Percentiles rank a stretch among this genome's conserved stretches.
These are phyloP conservation scores for Petunia secreta DNA, from an alignment of 257 asterid species.

Conservation along the genomic window DNA sequence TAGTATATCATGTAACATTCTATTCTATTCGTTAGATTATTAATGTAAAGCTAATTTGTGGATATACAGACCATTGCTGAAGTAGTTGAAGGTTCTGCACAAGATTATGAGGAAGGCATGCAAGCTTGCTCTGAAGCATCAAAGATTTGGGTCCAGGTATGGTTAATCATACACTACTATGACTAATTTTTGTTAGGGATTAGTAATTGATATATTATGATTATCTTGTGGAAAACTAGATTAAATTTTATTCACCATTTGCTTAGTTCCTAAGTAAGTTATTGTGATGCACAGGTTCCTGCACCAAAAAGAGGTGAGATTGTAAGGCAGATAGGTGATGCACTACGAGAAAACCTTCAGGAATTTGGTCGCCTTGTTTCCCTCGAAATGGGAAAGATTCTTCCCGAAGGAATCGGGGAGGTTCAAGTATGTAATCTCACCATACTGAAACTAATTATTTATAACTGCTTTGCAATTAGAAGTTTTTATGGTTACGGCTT, in stretches of 20 bases:
- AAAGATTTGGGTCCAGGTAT: constrained; percentile 94
- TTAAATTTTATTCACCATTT: not conserved
- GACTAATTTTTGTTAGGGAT: too few relatives aligned
- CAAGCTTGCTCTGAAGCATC: constrained; percentile 74
- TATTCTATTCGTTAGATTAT: too few relatives aligned
- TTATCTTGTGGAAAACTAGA: not conserved
- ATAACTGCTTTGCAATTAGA: not conserved
- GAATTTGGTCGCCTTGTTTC: constrained; percentile 95
- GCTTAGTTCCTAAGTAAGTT: not conserved
- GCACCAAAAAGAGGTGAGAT: constrained; percentile 99
- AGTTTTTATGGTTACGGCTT: not conserved
- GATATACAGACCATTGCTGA: constrained; percentile 72
- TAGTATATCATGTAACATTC: too few relatives aligned
- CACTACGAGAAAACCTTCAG: constrained; percentile 78
- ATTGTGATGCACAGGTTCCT: too few relatives aligned
- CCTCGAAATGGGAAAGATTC: constrained; percentile 97
- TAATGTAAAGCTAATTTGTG: constrained; percentile 24
- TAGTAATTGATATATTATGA: too few relatives aligned
- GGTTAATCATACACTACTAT: not conserved
- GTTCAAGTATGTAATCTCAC: constrained; percentile 66
- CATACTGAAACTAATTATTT: not conserved
- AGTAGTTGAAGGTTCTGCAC: constrained; percentile 70
- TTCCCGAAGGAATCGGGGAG: constrained; percentile 98
- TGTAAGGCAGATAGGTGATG: constrained; percentile 98
- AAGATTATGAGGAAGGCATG: constrained; percentile 92